Evolutionary conservation across 2,329 filamentous ascomycete genomes (phyloP).

Genomic region (Geosmithia flava): DNA sequence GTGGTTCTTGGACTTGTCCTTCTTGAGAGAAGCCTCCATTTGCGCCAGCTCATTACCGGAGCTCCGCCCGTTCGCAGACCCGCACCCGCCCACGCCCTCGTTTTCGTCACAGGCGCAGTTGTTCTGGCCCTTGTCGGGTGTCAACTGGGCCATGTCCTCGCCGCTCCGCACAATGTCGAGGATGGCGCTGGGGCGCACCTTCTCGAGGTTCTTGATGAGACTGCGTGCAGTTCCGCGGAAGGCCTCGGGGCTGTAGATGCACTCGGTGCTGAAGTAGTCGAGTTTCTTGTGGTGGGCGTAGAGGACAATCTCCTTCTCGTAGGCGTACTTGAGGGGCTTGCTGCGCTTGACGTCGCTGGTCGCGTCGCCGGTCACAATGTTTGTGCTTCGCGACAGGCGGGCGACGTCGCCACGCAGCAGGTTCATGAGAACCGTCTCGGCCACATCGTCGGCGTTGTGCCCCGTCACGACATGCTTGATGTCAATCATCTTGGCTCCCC

Average conservation of each 20-base stretch:
- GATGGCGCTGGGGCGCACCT: slow-evolving; percentile 85
- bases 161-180: slow-evolving; percentile 89
- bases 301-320: slow-evolving; percentile 97
- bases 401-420: slow-evolving; percentile 81
- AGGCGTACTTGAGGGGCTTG: slow-evolving; percentile 96
- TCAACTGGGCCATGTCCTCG: slow-evolving; percentile 86
- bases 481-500: slow-evolving; percentile 74
- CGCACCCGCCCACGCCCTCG: slow-evolving; percentile 54
- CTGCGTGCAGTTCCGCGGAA: slow-evolving; percentile 86
- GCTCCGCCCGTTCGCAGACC: slow-evolving; percentile 47
- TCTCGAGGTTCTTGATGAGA: slow-evolving; percentile 90
- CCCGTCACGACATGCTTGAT: slow-evolving; percentile 94
- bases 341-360: slow-evolving; percentile 86
- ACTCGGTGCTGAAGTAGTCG: slow-evolving; percentile 97
- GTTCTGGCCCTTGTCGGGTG: slow-evolving; percentile 22
- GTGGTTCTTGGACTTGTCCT: slow-evolving; percentile 5
- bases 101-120: slow-evolving; percentile 22
- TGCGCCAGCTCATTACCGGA: slow-evolving; percentile 68
- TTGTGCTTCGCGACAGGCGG: slow-evolving; percentile 76
- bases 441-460: slow-evolving; percentile 94
- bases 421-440: slow-evolving; percentile 97
- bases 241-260: slow-evolving; percentile 94
- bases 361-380: slow-evolving; percentile 68
- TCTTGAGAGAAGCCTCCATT: slow-evolving; percentile 49
- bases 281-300: slow-evolving; percentile 96